Conservation (phyloP, 805 yeast genomes). For the Candida nonsorbophila region DNA sequence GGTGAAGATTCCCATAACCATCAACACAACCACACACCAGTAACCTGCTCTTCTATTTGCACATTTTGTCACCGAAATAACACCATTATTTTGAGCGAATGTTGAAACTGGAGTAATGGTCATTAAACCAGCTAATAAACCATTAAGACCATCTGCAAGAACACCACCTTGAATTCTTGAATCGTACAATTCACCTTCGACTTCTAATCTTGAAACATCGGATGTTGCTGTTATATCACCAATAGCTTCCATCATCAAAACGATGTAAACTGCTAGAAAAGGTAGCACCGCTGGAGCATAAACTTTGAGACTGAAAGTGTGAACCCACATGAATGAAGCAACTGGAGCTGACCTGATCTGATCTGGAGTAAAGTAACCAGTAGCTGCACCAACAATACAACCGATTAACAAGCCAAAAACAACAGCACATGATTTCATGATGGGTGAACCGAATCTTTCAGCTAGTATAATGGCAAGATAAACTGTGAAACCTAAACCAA, state of each 20-base stretch:
- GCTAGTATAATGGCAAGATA: conserved; percentile 66
- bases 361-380: conserved; percentile 62
- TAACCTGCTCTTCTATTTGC: conserved; percentile 80
- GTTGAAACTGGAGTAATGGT: conserved; percentile 89
- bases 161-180: conserved; percentile 91
- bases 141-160: conserved; percentile 82
- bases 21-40: conserved; percentile 73
- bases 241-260: conserved; percentile 86
- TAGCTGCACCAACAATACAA: conserved; percentile 88
- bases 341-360: conserved; percentile 69
- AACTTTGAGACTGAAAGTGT: conserved; percentile 68
- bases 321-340: conserved; percentile 82
- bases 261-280: conserved; percentile 75
- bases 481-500: conserved; percentile 85
- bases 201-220: conserved; percentile 82
- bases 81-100: conserved; percentile 95
- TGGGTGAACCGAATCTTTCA: conserved; percentile 90
- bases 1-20: conserved; percentile 83
- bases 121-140: conserved; percentile 68
- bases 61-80: conserved; percentile 85
- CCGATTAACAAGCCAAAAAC: conserved; percentile 80
- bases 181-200: conserved; percentile 77
- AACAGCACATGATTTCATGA: conserved; percentile 92
- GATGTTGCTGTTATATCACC: conserved; percentile 94
- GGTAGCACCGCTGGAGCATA: conserved; percentile 88